A percentile compares a stretch with the other conserved stretches of the same genome.
Evolutionary conservation across 495 filamentous ascomycete species (phyloP).

Genomic region (Aspergillus ellipticus): DNA sequence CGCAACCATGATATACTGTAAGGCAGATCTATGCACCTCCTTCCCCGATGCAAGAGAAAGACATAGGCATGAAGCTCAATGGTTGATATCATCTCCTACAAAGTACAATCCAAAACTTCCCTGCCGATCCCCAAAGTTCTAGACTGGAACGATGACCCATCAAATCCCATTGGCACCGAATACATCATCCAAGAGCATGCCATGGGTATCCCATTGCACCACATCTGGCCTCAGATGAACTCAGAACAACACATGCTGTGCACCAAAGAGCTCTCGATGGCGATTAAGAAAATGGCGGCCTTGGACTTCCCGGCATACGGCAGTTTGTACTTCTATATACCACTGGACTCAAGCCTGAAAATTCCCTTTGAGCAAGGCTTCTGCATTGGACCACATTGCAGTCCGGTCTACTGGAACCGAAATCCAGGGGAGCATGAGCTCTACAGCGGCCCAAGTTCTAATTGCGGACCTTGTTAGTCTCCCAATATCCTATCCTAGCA

Average conservation of each 20-base stretch:
- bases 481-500: slow-evolving; percentile 2
- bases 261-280: slow-evolving; percentile 29
- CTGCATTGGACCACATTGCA: slow-evolving; percentile 40
- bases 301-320: slow-evolving; percentile 43
- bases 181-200: slow-evolving; percentile 47
- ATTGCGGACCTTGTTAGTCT: slow-evolving; percentile 37
- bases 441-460: slow-evolving; percentile 28
- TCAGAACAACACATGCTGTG: slow-evolving; percentile 33
- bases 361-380: slow-evolving; percentile 30
- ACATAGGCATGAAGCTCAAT: neutral
- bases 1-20: slow-evolving; percentile 44
- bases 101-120: slow-evolving; percentile 32
- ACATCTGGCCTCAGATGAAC: slow-evolving; percentile 38
- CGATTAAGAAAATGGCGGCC: slow-evolving; percentile 31
- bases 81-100: neutral
- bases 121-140: slow-evolving; percentile 40
- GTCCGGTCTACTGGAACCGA: slow-evolving; percentile 37
- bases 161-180: slow-evolving; percentile 37
- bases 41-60: too few relatives aligned
- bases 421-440: slow-evolving; percentile 27
- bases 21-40: slow-evolving; percentile 7
- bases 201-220: slow-evolving; percentile 32
- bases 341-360: slow-evolving; percentile 23
- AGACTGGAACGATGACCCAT: slow-evolving; percentile 38
- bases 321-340: slow-evolving; percentile 33